phyloP scores from a whole-genome alignment of 139 green algal genomes.

The Tetraselmis striata region DNA sequence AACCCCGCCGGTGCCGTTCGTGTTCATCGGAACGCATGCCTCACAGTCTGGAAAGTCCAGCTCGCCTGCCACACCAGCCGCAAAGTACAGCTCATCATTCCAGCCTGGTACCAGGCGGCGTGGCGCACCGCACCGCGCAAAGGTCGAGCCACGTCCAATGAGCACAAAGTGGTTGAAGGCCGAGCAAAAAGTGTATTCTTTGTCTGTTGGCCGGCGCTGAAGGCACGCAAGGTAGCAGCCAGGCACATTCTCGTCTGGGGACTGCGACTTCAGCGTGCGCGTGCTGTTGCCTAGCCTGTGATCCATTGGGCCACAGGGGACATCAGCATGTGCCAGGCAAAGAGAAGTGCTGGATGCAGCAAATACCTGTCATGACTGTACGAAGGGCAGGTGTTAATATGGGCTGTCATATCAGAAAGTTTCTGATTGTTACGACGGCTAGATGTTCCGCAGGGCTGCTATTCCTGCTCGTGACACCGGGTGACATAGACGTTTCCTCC shows the following conservation, averaged over 20 bases:
- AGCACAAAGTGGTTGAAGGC: neutral
- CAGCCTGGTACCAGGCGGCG: neutral
- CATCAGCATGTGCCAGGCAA: no score
- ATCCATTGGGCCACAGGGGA: no score
- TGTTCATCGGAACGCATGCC: neutral
- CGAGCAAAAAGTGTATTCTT: neutral
- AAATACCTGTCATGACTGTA: no score
- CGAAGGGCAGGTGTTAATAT: no score
- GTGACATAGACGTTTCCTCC: no score
- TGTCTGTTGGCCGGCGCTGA: neutral
- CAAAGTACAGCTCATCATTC: neutral
- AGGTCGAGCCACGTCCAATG: neutral
- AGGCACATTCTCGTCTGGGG: neutral
- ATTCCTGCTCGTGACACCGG: no score
- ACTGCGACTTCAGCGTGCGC: neutral
- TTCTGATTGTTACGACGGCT: no score
- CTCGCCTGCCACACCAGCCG: neutral
- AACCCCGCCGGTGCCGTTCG: neutral
- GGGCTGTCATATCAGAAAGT: no score
- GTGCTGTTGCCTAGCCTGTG: neutral
- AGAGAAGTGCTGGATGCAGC: no score
- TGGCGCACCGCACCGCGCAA: neutral
- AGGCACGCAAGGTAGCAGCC: neutral
- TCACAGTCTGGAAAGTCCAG: neutral
- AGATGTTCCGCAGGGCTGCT: no score